Conservation (phyloP, 495 filamentous ascomycete genomes). For the Friedmanniomyces endolithicus region DNA sequence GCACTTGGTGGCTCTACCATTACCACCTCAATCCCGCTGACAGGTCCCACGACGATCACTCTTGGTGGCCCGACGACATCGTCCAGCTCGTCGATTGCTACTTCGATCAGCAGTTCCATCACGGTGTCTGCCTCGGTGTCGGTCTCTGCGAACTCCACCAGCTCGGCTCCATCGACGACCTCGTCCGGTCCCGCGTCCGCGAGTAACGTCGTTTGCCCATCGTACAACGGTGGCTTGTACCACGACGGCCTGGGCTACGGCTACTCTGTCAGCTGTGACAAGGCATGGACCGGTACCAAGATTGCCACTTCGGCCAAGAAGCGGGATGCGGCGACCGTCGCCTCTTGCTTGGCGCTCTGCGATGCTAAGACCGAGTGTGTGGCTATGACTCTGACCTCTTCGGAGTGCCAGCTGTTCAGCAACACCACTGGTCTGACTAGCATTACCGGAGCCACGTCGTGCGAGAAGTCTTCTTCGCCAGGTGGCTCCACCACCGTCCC, state of each 20-base stretch:
- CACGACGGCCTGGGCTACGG: background rate
- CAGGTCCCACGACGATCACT: background rate
- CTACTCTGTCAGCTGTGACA: background rate
- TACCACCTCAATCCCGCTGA: background rate
- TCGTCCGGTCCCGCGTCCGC: background rate
- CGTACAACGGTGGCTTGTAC: background rate
- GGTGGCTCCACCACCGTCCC: background rate
- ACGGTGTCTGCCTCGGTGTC: background rate
- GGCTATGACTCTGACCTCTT: background rate
- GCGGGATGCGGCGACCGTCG: background rate
- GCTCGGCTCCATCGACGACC: background rate
- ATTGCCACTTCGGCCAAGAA: background rate
- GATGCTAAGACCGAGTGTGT: background rate
- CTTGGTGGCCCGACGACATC: background rate
- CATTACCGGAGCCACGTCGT: background rate
- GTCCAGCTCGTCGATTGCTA: background rate
- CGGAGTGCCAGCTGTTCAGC: constrained; percentile 1
- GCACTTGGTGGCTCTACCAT: background rate
- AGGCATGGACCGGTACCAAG: background rate
- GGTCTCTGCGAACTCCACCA: background rate
- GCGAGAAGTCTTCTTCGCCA: background rate
- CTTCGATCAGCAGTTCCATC: background rate
- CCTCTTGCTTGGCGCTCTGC: background rate
- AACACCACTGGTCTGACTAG: background rate
- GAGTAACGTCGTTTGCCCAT: background rate